Percentiles rank a stretch among this genome's conserved stretches.
Evolutionary conservation across 371 early-diverging fungal species (phyloP).

Genomic region (Mucor lusitanicus): DNA sequence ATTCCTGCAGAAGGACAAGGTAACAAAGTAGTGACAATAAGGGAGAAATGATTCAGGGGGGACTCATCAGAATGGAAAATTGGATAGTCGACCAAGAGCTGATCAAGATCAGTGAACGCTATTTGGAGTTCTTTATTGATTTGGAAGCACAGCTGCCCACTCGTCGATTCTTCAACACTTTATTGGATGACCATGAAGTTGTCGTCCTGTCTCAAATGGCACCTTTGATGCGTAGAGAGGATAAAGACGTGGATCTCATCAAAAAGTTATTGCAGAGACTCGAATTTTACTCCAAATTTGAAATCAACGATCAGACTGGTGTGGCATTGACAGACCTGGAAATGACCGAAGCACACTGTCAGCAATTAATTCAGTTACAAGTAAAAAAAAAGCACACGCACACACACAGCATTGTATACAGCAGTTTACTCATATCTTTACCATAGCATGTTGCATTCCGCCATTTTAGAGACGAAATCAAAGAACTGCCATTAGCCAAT

Average conservation of each 20-base stretch:
- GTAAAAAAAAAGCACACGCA: slow-evolving; percentile 19
- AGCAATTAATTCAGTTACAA: slow-evolving; percentile 69
- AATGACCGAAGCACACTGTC: slow-evolving; percentile 63
- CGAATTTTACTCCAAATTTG: slow-evolving; percentile 72
- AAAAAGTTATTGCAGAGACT: slow-evolving; percentile 65
- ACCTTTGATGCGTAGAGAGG: slow-evolving; percentile 51
- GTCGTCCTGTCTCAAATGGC: slow-evolving; percentile 61
- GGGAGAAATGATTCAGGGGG: not conserved
- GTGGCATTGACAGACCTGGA: slow-evolving; percentile 67
- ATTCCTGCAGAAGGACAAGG: slow-evolving; percentile 56
- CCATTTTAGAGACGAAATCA: slow-evolving; percentile 64
- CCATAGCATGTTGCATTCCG: slow-evolving; percentile 62
- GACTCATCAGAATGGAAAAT: not conserved
- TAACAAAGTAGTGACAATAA: not conserved
- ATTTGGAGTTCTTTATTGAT: slow-evolving; percentile 85
- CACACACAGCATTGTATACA: not conserved
- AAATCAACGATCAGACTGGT: slow-evolving; percentile 86
- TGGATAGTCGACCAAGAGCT: slow-evolving; percentile 44
- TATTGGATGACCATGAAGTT: slow-evolving; percentile 84
- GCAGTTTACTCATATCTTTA: not conserved
- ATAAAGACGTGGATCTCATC: slow-evolving; percentile 52
- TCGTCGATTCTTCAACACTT: slow-evolving; percentile 80
- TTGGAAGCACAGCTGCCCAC: slow-evolving; percentile 89
- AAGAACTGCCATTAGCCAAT: slow-evolving; percentile 76
- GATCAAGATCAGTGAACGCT: slow-evolving; percentile 68